Evolutionary conservation across 495 filamentous ascomycete species (phyloP), one percentile per base, ranked within the genome.

Genomic region (Penicillium crystallinum): DNA sequence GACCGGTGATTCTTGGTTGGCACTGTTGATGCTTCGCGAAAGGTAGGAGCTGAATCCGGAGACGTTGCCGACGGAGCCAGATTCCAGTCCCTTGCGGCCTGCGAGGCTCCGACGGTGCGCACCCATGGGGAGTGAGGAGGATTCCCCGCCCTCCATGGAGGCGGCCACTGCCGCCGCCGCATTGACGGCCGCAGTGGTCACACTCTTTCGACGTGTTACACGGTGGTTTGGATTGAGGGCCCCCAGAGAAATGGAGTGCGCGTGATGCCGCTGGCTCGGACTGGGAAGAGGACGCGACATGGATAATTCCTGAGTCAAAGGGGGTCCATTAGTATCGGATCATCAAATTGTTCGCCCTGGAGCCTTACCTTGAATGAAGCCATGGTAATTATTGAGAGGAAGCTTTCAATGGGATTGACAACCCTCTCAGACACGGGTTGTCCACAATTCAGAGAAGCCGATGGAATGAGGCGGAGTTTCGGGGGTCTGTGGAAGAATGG

Each of bases 171-270:
- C 83, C 15, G 88, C 88, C 17, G 82, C 86, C 14, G 86, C 82
- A 69, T 89, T 93, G 63, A 82, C 79, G 25, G 81, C 79, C 23
- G 81, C 85, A 46, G 88, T 89, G 56, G 91, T 84, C 71, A 84
- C 90, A 71, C 91, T 96, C 81, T 97, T 98, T 50, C 93, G 81
- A 55, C 93, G 89, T 53, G 88, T 91, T 54, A 98, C 82, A 47
- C 93, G 89, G 68, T 96, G 86, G 65, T 79, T 81, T 60, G 84
- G 66, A 71, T 90, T 92, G 71, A 90, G 78, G 33, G 89, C 82
- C 60, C 89, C 85, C 54, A 89, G 72, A 36, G 90, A 89, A 46
- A 89, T 75, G 14, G 88, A 92, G 66, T 95, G 87, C 15, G 90
- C 87, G 70, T 91, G 90, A 58, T 84, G 81, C 54, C 91, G 87